Evolutionary conservation across 176 grass and related monocot genomes (phyloP), one percentile per base, ranked within the genome.

Genomic region (Alloteropsis semialata): DNA sequence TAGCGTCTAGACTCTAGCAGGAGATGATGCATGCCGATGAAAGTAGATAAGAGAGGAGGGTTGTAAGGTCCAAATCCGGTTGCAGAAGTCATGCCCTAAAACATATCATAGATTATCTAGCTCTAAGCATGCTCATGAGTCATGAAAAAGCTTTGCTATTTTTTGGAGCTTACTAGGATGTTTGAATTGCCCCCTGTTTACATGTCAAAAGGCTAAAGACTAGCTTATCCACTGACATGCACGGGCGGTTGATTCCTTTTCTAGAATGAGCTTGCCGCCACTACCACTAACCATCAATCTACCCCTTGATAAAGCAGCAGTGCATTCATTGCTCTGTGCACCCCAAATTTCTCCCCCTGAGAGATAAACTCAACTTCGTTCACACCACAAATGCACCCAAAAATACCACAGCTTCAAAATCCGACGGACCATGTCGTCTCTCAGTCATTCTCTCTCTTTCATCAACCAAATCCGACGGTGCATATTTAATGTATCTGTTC

Each of bases 71-170:
- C 71, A 55, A 57, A 85, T 82, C 90, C 1, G 72, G 49, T 33
- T 80, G 22, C 63, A 43, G 5, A 82, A 88, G 82, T 82, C 86
- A 63, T 64, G 50, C 28, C 36, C 4, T 38, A 54, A 68, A 67
- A 68, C 59, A 83, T 90, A 85, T 69, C 11, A 55, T 82, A 88
- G 5, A 48, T 92, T 92, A 85, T 92, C 82, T 78, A 15, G 36
- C 27, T 28, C 10, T 55, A 28, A 65, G 37, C 76, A 57, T 10
- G 57, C 76, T 63, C 43, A 45, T 51, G 75, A n/a, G n/a, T n/a
- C n/a, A n/a, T n/a, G n/a, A n/a, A 29, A 76, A 67, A 87, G 84
- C 36, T 24, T 65, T 14, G 61, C 28, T 77, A 46, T 22, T 19
- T 28, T 42, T 18, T 56, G 6, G 30, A 73, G 41, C 1, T 51